Percentiles rank a stretch among this genome's conserved stretches.
Conservation (phyloP, 176 grass and related monocot species). For the Tillandsia leiboldiana region DNA sequence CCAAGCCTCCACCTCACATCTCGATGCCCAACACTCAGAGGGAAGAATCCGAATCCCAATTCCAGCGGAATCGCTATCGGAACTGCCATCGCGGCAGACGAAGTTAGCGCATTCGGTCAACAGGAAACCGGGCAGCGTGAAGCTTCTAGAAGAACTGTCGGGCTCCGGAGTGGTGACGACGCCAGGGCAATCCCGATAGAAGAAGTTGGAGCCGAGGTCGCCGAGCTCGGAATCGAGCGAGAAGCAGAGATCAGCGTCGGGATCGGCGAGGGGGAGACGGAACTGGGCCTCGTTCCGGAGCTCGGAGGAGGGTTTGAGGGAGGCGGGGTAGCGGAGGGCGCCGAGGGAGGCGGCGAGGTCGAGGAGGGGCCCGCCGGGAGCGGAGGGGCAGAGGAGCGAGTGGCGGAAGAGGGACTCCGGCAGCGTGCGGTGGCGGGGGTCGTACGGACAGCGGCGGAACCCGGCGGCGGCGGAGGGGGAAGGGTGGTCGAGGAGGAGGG, state of each 20-base stretch:
- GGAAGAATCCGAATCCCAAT: constrained; percentile 36
- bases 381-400: constrained; percentile 30
- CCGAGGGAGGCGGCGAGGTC: constrained; percentile 9
- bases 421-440: constrained; percentile 26
- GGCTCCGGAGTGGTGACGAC: constrained; percentile 34
- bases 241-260: constrained; percentile 27
- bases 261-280: constrained; percentile 8
- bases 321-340: not conserved
- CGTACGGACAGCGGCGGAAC: constrained; percentile 22
- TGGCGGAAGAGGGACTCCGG: constrained; percentile 31
- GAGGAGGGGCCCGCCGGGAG: constrained; percentile 6
- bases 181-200: constrained; percentile 64
- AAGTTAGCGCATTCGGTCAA: constrained; percentile 50
- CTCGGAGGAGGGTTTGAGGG: constrained; percentile 3
- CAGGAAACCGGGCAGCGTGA: constrained; percentile 51
- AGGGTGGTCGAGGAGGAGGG: constrained; percentile 10
- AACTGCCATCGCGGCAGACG: not conserved
- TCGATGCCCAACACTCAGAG: constrained; percentile 54
- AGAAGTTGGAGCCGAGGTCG: constrained; percentile 15
- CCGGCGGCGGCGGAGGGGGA: not conserved
- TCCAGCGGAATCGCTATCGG: not conserved
- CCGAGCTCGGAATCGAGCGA: constrained; percentile 35
- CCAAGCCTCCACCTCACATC: constrained; percentile 68
- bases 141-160: constrained; percentile 8
- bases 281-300: constrained; percentile 3